phyloP scores from a whole-genome alignment of 768 basidiomycete species.

The Xanthoconium purpureum region DNA sequence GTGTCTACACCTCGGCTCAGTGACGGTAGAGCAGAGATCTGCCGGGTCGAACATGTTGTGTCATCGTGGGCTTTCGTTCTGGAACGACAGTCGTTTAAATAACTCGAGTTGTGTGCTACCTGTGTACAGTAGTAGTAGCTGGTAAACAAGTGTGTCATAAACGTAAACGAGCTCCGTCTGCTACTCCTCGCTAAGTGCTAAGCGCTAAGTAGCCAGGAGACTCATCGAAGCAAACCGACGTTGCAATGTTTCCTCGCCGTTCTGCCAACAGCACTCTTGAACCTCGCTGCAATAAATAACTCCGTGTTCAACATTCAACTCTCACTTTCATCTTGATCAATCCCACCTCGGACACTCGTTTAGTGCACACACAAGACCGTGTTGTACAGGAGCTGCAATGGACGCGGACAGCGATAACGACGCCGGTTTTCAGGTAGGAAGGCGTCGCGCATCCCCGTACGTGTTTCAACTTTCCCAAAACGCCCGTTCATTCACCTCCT shows the following conservation, averaged over 20 bases:
- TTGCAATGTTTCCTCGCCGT: constrained; percentile 12
- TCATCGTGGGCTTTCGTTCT: too few relatives aligned
- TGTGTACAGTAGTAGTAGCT: neutral
- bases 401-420: constrained; percentile 26
- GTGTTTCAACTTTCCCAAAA: constrained; percentile 12
- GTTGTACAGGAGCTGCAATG: constrained; percentile 1
- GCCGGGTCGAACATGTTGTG: too few relatives aligned
- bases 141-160: neutral
- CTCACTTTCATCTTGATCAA: neutral
- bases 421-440: constrained; percentile 21
- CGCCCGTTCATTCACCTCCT: constrained; percentile 4
- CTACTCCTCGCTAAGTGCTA: too few relatives aligned
- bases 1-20: constrained; percentile 34
- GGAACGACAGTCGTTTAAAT: neutral
- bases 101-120: too few relatives aligned
- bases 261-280: neutral
- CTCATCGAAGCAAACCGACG: neutral
- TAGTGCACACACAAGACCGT: neutral
- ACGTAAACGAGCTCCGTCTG: neutral
- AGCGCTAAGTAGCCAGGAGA: constrained; percentile 4
- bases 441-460: constrained; percentile 40
- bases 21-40: constrained; percentile 6
- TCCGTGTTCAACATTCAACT: neutral
- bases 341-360: too few relatives aligned
- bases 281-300: neutral